Evolutionary conservation across 306 rosid species (phyloP), one percentile per base, ranked within the genome.

Genomic region (Gynostemma pentaphyllum): DNA sequence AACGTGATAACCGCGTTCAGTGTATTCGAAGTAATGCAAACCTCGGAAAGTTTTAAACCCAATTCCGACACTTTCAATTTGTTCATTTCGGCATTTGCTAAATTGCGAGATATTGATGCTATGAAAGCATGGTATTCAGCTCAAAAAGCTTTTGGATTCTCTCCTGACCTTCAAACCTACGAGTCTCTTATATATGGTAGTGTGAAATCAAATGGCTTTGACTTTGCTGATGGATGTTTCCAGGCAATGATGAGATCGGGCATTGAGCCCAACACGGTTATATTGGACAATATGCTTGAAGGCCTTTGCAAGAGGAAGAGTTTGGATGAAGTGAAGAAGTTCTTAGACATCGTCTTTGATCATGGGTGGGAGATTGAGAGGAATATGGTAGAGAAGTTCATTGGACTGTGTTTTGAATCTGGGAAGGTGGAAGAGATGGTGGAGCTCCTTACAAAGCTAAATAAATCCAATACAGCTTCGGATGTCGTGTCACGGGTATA

Each of bases 1-100:
- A 75, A 87, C 63, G 41, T 72, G 55, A 16, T 54, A 53, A 74
- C 80, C 9, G 91, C 88, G 70, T 36, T 70, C 44, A 72, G 95
- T 70, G 61, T 87, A 67, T 84, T 76, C 69, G 88, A 84, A 83
- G 73, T 78, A 62, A 87, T 87, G 91, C 57, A 76, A 77, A 80
- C 55, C 63, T 79, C 95, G 15, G 80, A 76, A 65, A 73, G 66
- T 54, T 76, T 37, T 57, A 82, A 78, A 67, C 86, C 88, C 68
- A 64, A 78, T 54, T 78, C 72, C 28, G 73, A 69, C 26, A 84
- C 88, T 36, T 82, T 74, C 1, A 64, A 78, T 50, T 63, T 73
- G 15, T 84, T 84, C 41, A 76, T 84, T 50, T 78, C 68, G 27
- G 76, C 66, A 16, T 84, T 87, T 71, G 71, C 81, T 4, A 76